Evolutionary conservation across 202 grass and related monocot species (phyloP).

Genomic region (Panicum virgatum): DNA sequence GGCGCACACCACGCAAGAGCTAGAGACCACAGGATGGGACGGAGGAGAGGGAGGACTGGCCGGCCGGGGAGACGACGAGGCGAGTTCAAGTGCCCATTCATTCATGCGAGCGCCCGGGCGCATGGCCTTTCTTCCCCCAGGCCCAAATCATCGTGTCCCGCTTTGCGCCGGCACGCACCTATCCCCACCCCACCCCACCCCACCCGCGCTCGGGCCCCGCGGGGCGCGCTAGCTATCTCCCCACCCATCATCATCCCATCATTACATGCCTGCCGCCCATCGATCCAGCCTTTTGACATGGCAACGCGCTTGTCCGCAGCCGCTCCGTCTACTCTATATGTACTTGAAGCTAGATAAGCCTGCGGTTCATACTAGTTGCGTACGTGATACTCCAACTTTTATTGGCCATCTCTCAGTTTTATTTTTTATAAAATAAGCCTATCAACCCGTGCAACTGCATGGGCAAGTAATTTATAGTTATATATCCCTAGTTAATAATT

Average conservation of each 20-base stretch:
- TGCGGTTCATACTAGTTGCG: constrained; percentile 13
- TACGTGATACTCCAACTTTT: not conserved
- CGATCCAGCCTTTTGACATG: constrained; percentile 1
- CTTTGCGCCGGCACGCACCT: constrained; percentile 61
- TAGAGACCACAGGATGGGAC: no score
- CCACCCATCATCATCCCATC: constrained; percentile 62
- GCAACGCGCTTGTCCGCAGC: not conserved
- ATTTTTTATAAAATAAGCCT: no score
- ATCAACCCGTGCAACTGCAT: no score
- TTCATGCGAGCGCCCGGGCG: constrained; percentile 41
- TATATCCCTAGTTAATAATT: no score
- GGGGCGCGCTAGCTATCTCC: constrained; percentile 6
- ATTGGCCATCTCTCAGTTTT: not conserved
- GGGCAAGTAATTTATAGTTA: no score
- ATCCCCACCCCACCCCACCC: no score
- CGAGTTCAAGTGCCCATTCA: constrained; percentile 59
- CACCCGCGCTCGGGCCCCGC: not conserved
- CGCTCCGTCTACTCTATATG: not conserved
- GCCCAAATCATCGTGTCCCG: constrained; percentile 75
- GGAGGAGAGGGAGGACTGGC: no score
- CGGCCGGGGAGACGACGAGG: no score
- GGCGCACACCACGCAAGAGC: not conserved
- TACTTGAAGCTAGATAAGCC: not conserved
- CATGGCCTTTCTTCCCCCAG: constrained; percentile 30
- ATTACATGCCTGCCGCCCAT: constrained; percentile 39